Evolutionary conservation across 1,139 yeast species (phyloP), one percentile per base, ranked within the genome.

Genomic region (Lodderomyces jiufengensis): DNA sequence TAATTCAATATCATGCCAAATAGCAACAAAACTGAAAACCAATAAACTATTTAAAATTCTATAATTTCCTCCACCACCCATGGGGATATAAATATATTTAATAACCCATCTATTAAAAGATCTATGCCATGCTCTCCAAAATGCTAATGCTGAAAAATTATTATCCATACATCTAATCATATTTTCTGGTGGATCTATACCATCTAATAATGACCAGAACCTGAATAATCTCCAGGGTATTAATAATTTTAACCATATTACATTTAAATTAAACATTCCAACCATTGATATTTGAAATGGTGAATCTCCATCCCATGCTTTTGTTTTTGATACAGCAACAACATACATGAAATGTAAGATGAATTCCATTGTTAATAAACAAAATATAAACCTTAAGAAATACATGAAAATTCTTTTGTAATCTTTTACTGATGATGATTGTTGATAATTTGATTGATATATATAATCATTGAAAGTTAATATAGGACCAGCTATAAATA

Each of bases 121-220:
- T 49, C 97, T 74, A 57, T 94, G 99, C 99, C 99, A 94, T 2
- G 97, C 95, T 53, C 98, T 75, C 99, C 99, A 94, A 57, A 94
- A 94, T 9, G 95, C 88, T 43, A 86, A 60, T 0, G 97, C 94
- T 18, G 95, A 84, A 57, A 83, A 92, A 59, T 92, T 94, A 59
- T 94, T 87, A 57, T 87, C 85, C 78, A 94, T 87, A 55, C 98
- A 90, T 40, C 99, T 70, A 40, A 94, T 80, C 98, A 94, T 94
- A 53, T 94, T 94, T 55, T 94, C 99, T 2, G 98, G 97, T 0
- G 97, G 87, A 54, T 92, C 98, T 38, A 92, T 86, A 1, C 87
- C 87, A 59, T 94, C 98, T 12, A 86, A 52, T 44, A 94, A 64
- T 7, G 94, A 76, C 98, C 99, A 94, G 49, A 92, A 68, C 45